Percentiles rank a stretch among this genome's conserved stretches.
Evolutionary conservation across 2,329 filamentous ascomycete species (phyloP).

Genomic region (Aspergillus pseudoterreus): DNA sequence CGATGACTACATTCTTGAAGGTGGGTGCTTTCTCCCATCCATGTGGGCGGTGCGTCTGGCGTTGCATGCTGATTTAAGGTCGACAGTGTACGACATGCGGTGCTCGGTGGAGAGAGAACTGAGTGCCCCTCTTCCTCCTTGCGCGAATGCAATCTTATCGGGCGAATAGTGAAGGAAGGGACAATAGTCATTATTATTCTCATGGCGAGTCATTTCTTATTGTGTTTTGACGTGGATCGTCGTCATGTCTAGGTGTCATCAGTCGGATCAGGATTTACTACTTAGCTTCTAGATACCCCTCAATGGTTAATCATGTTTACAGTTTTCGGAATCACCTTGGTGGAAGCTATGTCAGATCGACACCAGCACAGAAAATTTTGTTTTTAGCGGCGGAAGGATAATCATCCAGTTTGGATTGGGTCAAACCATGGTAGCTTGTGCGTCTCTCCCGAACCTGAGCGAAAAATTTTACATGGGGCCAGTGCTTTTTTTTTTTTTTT

Average conservation of each 20-base stretch:
- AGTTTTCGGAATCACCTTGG: not conserved
- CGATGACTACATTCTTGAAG: slow-evolving; percentile 96
- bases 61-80: slow-evolving; percentile 18
- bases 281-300: slow-evolving; percentile 9
- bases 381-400: slow-evolving; percentile 10
- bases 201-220: not conserved
- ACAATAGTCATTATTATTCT: not conserved
- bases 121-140: slow-evolving; percentile 9
- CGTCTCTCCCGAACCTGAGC: slow-evolving; percentile 4
- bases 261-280: not conserved
- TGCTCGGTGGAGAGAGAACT: slow-evolving; percentile 49
- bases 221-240: not conserved
- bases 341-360: slow-evolving; percentile 9
- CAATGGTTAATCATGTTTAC: slow-evolving; percentile 3
- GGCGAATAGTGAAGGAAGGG: not conserved
- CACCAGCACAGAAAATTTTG: slow-evolving; percentile 3
- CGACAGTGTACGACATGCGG: slow-evolving; percentile 45
- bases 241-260: no score
- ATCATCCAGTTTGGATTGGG: slow-evolving; percentile 12
- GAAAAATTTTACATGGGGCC: not conserved
- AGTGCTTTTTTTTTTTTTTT: not conserved
- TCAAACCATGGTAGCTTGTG: slow-evolving; percentile 11
- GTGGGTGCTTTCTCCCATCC: slow-evolving; percentile 42
- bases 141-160: not conserved
- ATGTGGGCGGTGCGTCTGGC: slow-evolving; percentile 11